Evolutionary conservation across 1,284 basidiomycete genomes (phyloP).

Genomic region (Trametes sp.): DNA sequence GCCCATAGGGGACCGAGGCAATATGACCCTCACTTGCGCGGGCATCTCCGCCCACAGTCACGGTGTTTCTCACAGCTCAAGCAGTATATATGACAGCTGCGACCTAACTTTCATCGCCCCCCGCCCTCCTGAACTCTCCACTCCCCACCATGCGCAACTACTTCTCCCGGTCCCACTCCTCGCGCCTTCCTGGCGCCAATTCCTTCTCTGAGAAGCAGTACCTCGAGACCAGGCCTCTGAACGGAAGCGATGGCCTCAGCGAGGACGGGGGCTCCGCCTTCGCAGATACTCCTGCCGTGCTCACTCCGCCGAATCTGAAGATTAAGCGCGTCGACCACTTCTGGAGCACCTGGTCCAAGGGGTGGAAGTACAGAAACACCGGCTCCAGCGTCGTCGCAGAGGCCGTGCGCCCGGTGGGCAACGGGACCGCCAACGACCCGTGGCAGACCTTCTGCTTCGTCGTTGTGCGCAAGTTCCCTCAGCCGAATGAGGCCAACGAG

Average conservation of each 20-base stretch:
- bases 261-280: constrained; percentile 8
- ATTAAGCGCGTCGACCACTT: constrained; percentile 65
- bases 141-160: constrained; percentile 6
- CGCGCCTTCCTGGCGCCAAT: neutral
- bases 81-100: neutral
- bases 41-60: neutral
- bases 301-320: constrained; percentile 54
- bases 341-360: constrained; percentile 60
- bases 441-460: constrained; percentile 66
- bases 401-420: constrained; percentile 41
- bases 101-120: neutral
- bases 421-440: constrained; percentile 45
- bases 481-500: constrained; percentile 29
- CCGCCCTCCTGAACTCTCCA: neutral
- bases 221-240: constrained; percentile 8
- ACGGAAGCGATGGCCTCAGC: neutral
- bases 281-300: neutral
- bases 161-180: constrained; percentile 9
- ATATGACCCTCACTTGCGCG: neutral
- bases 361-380: constrained; percentile 65
- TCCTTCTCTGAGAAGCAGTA: constrained; percentile 9
- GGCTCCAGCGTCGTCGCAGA: constrained; percentile 58
- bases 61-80: neutral
- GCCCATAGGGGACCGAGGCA: no score
- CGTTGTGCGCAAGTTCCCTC: constrained; percentile 57